Evolutionary conservation across 2,329 filamentous ascomycete genomes (phyloP).

Genomic region (Coccinonectria pachysandricola): DNA sequence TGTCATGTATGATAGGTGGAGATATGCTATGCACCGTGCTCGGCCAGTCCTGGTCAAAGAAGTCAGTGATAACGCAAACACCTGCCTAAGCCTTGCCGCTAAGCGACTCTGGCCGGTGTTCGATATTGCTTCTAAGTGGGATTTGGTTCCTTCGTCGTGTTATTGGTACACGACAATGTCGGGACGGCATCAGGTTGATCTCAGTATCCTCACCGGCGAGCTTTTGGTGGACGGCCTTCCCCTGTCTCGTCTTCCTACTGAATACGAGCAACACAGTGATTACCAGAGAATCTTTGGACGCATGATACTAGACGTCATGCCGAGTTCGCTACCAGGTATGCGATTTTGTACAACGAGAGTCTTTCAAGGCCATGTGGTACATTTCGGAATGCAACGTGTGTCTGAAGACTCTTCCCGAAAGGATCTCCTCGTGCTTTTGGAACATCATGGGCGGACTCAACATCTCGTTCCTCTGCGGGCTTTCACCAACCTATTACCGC

Average conservation of each 20-base stretch:
- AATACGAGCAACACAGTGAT: slow-evolving; percentile 3
- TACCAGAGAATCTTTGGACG: slow-evolving; percentile 9
- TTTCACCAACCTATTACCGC: slow-evolving; percentile 23
- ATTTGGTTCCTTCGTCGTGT: neutral
- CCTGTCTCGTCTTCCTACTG: slow-evolving; percentile 5
- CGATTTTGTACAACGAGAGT: slow-evolving; percentile 27
- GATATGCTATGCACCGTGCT: slow-evolving; percentile 5
- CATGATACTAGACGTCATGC: slow-evolving; percentile 9
- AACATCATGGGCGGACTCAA: slow-evolving; percentile 1
- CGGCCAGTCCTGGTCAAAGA: neutral
- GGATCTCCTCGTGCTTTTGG: slow-evolving; percentile 25
- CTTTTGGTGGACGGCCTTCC: slow-evolving; percentile 6
- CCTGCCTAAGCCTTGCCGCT: slow-evolving; percentile 9
- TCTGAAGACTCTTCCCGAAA: slow-evolving; percentile 2
- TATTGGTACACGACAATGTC: slow-evolving; percentile 8
- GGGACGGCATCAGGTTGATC: slow-evolving; percentile 1
- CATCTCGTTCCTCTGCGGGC: slow-evolving; percentile 25
- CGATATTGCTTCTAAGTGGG: slow-evolving; percentile 1
- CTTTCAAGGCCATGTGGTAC: slow-evolving; percentile 12
- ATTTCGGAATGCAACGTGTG: slow-evolving; percentile 27
- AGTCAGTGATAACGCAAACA: neutral
- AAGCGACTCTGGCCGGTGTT: slow-evolving; percentile 10
- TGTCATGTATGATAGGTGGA: slow-evolving; percentile 6
- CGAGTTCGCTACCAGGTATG: slow-evolving; percentile 20
- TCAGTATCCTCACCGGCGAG: slow-evolving; percentile 8